Evolutionary conservation across 305 asterid species (phyloP), one percentile per base, ranked within the genome.

Genomic region (Plantago rigida): DNA sequence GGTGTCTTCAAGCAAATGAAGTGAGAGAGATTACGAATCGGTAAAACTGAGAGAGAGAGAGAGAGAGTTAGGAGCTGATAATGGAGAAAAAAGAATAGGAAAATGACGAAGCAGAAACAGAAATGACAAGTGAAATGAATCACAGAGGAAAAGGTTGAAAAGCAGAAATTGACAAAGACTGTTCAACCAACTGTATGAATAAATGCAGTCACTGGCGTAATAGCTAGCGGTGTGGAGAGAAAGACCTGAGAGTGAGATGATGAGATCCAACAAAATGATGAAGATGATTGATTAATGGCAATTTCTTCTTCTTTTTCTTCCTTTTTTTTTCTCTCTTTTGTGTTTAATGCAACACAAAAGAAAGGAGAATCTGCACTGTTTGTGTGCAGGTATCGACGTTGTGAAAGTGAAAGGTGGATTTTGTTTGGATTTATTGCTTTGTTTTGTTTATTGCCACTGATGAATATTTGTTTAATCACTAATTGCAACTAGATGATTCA

Each of bases 151-250:
- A 60, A 71, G 42, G 42, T 0, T 6, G 41, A 49, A 45, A 39
- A 58, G 50, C 15, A 44, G 47, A 29, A 64, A 60, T 13, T 69
- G 75, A 75, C 46, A 68, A 66, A 51, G 77, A 81, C 79, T 13
- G 47, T 47, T 41, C 62, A 73, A 70, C 73, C 64, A 73, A 70
- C 73, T 31, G 66, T 51, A 62, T 44, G 61, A 71, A 77, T 79
- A 69, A 71, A 68, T 64, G 59, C 81, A 41, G 46, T 74, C 80
- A 86, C 87, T 83, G 75, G 81, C 68, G 76, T 71, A 63, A n/a
- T 49, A 53, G 51, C 52, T 49, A 53, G 54, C 52, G 59, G 55
- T 68, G 61, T 31, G 60, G 42, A 36, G 42, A 36, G 77, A 66
- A 77, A 67, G 71, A 59, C 82, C 82, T 36, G 42, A 36, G 39